Evolutionary conservation across 2,329 filamentous ascomycete genomes (phyloP).

Genomic region (Sporothrix protearum): DNA sequence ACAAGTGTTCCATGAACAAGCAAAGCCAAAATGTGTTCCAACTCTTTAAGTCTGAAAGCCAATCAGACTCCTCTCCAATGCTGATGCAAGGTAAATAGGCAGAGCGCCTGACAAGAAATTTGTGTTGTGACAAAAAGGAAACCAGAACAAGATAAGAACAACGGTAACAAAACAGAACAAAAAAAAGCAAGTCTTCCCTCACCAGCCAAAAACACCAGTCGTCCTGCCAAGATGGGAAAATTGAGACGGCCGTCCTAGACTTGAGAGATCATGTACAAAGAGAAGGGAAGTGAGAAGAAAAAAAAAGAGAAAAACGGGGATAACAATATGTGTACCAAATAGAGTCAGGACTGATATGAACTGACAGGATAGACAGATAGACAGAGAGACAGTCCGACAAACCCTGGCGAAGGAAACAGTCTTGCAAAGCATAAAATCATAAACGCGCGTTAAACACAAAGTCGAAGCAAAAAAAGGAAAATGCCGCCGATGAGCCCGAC

Average conservation of each 20-base stretch:
- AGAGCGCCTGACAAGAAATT: background rate
- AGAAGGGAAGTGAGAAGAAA: background rate
- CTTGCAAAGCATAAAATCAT: conserved; percentile 9
- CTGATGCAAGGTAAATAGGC: background rate
- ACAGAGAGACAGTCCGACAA: background rate
- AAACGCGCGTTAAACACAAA: conserved; percentile 7
- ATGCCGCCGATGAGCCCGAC: background rate
- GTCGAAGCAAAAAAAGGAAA: background rate
- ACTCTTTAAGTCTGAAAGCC: background rate
- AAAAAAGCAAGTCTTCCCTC: conserved; percentile 7
- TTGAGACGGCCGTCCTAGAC: conserved; percentile 13
- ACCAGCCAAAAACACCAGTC: conserved; percentile 21
- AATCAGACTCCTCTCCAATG: background rate
- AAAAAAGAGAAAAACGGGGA: background rate
- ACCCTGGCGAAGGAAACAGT: background rate
- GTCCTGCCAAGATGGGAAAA: conserved; percentile 12
- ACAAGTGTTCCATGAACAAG: background rate
- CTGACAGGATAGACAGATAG: conserved; percentile 10
- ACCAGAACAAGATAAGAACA: conserved; percentile 12
- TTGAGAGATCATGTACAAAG: conserved; percentile 12
- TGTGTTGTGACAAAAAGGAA: conserved; percentile 1
- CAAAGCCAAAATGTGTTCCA: background rate
- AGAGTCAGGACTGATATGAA: background rate
- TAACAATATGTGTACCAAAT: background rate
- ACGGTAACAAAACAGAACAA: background rate